Percentiles rank a stretch among this genome's conserved stretches.
Conservation (phyloP, 176 grass and related monocot genomes). For the Phyllostachys edulis region DNA sequence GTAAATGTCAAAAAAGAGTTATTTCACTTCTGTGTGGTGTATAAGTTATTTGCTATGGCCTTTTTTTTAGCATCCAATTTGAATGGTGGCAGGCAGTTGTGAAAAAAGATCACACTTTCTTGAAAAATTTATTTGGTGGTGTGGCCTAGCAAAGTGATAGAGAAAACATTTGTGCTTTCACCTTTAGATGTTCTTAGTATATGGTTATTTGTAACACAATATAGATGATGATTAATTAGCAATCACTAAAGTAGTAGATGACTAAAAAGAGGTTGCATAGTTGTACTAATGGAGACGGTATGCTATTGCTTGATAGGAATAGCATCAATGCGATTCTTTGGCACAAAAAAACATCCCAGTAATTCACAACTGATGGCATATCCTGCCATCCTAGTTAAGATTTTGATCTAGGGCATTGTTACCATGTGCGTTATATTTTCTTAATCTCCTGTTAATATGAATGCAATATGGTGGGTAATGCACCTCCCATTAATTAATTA, state of each 20-base stretch:
- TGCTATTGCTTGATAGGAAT: not conserved
- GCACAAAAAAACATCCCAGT: not conserved
- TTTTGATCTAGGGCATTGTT: slow-evolving; percentile 3
- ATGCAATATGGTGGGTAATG: not conserved
- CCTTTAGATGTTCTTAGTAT: slow-evolving; percentile 6
- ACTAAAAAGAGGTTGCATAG: not conserved
- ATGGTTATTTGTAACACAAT: not conserved
- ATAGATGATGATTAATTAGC: not conserved
- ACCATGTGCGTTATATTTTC: not conserved
- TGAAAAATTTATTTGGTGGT: not conserved
- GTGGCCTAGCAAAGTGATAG: not conserved
- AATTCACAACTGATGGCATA: not conserved
- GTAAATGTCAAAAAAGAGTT: slow-evolving; percentile 23
- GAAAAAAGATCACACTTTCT: not conserved
- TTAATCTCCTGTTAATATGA: not conserved
- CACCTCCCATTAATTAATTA: not conserved
- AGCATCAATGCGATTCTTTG: not conserved
- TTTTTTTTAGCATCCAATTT: slow-evolving; percentile 1
- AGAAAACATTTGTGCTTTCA: not conserved
- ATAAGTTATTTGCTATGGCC: not conserved
- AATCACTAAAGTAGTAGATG: not conserved
- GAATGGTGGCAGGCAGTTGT: not conserved
- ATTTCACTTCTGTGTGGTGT: slow-evolving; percentile 1
- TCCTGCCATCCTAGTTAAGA: not conserved
- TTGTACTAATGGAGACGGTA: not conserved